Evolutionary conservation across 202 grass and related monocot species (phyloP).

Genomic region (Dendrocalamus latiflorus): DNA sequence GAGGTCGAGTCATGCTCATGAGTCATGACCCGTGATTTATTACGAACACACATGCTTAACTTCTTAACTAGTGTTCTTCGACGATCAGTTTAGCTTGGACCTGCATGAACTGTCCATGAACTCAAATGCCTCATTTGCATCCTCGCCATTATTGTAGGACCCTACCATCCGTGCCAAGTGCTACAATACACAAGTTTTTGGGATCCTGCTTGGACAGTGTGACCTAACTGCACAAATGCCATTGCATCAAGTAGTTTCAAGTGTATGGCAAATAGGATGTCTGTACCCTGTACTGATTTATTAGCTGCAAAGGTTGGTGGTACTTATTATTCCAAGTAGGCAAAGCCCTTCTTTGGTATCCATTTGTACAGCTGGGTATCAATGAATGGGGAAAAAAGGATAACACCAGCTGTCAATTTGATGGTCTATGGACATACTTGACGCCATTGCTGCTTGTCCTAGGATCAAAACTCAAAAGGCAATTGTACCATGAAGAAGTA

Average conservation of each 20-base stretch:
- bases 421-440: neutral
- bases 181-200: neutral
- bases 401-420: conserved; percentile 23
- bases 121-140: neutral
- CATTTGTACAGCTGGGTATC: conserved; percentile 29
- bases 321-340: conserved; percentile 10
- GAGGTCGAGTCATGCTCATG: neutral
- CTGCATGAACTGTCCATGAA: neutral
- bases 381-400: neutral
- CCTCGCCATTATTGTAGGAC: neutral
- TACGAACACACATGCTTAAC: neutral
- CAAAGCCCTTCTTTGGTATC: neutral
- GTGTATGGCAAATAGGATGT: conserved; percentile 2
- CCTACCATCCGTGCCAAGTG: conserved; percentile 36
- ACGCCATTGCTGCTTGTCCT: conserved; percentile 15
- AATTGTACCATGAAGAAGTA: conserved; percentile 10
- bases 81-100: neutral
- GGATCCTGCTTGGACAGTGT: conserved; percentile 1
- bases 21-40: neutral
- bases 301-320: conserved; percentile 52
- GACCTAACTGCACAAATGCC: neutral
- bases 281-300: conserved; percentile 18
- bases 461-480: neutral
- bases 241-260: conserved; percentile 7
- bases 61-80: neutral